A percentile compares a stretch with the other conserved stretches of the same genome.
Conservation (phyloP, 2,329 filamentous ascomycete species). For the Hypocrella siamensis region DNA sequence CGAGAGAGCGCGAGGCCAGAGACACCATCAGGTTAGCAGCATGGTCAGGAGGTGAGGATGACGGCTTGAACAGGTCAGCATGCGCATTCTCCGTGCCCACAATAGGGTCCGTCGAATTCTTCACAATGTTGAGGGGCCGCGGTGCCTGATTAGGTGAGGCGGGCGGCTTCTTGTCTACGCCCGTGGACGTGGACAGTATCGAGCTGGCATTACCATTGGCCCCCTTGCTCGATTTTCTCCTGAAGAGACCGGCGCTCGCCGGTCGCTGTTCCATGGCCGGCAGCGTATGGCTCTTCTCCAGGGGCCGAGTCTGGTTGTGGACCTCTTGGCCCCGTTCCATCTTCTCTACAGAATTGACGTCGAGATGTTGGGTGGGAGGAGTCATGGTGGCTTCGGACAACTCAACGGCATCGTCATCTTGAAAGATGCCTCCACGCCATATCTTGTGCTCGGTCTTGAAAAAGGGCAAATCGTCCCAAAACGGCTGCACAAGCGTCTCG, state of each 20-base stretch:
- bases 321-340: conserved; percentile 25
- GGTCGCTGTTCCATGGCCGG: conserved; percentile 24
- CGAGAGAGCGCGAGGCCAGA: conserved; percentile 45
- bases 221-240: conserved; percentile 28
- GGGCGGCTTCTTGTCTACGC: conserved; percentile 29
- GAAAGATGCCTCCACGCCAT: conserved; percentile 76
- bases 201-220: conserved; percentile 12
- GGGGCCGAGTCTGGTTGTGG: conserved; percentile 22
- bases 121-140: conserved; percentile 18
- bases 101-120: conserved; percentile 42
- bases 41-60: conserved; percentile 39
- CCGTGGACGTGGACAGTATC: conserved; percentile 28
- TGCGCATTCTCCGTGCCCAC: conserved; percentile 52
- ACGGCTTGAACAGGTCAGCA: conserved; percentile 46
- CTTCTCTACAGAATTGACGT: conserved; percentile 34
- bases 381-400: conserved; percentile 7
- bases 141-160: conserved; percentile 16
- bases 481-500: conserved; percentile 80
- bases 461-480: conserved; percentile 94
- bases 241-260: conserved; percentile 28
- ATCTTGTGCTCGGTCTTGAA: conserved; percentile 62
- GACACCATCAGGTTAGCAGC: conserved; percentile 52
- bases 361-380: conserved; percentile 21
- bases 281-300: conserved; percentile 41
- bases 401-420: conserved; percentile 33